phyloP scores from a whole-genome alignment of 345 rosid genomes.

The Pelargonium nanum region DNA sequence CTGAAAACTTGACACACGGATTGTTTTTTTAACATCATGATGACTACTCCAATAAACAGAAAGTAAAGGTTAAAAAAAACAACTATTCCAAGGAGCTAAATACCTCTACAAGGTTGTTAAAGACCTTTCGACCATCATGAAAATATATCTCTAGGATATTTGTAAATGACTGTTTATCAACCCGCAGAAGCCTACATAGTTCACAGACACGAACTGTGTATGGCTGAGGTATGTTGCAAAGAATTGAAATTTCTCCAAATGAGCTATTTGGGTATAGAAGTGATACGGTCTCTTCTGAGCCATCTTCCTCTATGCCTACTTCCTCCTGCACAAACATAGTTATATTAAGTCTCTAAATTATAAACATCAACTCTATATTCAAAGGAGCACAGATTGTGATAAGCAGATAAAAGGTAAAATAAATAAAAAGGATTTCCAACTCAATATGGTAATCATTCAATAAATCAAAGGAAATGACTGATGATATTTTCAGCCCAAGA shows the following conservation, averaged over 20 bases:
- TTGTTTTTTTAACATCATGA: background rate
- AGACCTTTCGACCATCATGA: conserved; percentile 60
- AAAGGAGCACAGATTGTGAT: background rate
- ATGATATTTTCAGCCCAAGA: background rate
- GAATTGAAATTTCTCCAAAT: conserved; percentile 63
- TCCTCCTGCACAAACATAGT: conserved; percentile 40
- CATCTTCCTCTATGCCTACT: conserved; percentile 33
- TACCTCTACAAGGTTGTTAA: conserved; percentile 65
- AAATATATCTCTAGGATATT: conserved; percentile 57
- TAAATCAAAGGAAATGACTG: background rate
- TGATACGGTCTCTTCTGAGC: conserved; percentile 15
- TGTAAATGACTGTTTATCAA: conserved; percentile 59
- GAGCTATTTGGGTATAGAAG: conserved; percentile 28
- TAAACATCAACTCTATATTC: background rate
- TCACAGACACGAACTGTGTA: conserved; percentile 45
- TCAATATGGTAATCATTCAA: no score
- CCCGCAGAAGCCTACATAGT: conserved; percentile 50
- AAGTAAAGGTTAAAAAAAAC: conserved; percentile 1
- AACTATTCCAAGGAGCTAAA: background rate
- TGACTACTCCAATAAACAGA: background rate
- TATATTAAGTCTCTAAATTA: background rate
- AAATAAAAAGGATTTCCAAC: background rate
- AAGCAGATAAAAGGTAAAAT: background rate
- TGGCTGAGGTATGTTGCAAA: conserved; percentile 62
- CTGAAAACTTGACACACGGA: background rate